These are phyloP conservation scores for Polytrichum commune DNA, from an alignment of 225 moss, liverwort and hornwort species.

Conservation along the genomic window DNA sequence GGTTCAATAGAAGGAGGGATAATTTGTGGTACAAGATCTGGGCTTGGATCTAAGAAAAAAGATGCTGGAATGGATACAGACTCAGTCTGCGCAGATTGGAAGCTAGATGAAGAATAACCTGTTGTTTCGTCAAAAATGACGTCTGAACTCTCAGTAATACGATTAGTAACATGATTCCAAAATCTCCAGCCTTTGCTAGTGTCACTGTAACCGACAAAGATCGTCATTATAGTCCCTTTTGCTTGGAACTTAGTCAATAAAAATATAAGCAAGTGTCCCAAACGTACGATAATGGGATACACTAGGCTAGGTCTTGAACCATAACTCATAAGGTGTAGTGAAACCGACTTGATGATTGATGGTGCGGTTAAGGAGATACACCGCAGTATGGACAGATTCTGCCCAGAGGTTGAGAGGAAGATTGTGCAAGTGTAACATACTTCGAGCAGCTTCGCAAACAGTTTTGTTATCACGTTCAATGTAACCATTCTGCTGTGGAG, in stretches of 20 bases:
- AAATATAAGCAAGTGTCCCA: background rate
- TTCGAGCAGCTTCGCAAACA: background rate
- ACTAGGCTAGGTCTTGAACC: background rate
- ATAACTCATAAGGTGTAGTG: slow-evolving; percentile 1
- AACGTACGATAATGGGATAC: background rate
- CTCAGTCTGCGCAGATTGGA: background rate
- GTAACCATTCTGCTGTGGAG: slow-evolving; percentile 9
- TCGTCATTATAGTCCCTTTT: background rate
- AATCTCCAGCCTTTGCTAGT: background rate
- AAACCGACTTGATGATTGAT: background rate
- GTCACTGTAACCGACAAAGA: background rate
- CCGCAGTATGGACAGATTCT: background rate
- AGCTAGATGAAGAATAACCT: background rate
- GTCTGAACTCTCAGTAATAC: slow-evolving; percentile 1
- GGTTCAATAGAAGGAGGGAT: background rate
- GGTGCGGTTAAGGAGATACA: slow-evolving; percentile 1
- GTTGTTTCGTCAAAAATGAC: slow-evolving; percentile 4
- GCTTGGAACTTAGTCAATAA: background rate
- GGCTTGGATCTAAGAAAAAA: too few species aligned
- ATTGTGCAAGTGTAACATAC: background rate
- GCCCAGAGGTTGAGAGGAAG: slow-evolving; percentile 5
- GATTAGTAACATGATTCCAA: background rate
- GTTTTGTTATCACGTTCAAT: slow-evolving; percentile 1
- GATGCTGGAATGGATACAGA: too few species aligned
- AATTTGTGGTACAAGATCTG: background rate